These are phyloP conservation scores for Emiliania huxleyi DNA, from an alignment of 78 protist genomes.

Conservation along the genomic window DNA sequence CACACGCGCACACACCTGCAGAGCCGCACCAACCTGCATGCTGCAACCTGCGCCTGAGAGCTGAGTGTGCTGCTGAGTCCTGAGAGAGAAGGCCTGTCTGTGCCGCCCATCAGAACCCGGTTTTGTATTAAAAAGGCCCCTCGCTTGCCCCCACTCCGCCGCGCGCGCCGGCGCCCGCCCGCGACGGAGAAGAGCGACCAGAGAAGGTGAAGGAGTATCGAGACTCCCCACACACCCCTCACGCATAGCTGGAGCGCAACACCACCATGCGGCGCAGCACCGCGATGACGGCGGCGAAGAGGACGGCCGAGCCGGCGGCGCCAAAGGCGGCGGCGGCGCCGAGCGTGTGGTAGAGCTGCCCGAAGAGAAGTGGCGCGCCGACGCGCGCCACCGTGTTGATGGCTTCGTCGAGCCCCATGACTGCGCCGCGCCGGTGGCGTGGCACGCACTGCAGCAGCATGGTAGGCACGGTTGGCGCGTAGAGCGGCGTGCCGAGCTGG, in stretches of 20 bases:
- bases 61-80: no score
- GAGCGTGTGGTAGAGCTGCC: not conserved
- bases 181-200: no score
- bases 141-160: no score
- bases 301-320: not conserved
- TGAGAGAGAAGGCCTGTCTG: no score
- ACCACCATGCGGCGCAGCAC: not conserved
- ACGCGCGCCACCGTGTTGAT: not conserved
- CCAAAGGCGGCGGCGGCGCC: not conserved
- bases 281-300: not conserved
- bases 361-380: not conserved
- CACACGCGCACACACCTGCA: no score
- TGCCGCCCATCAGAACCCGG: no score
- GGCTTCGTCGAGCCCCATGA: not conserved
- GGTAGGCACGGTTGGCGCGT: not conserved
- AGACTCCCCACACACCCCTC: no score
- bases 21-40: no score
- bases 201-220: no score
- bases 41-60: no score
- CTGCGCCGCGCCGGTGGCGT: not conserved
- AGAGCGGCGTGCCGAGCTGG: not conserved
- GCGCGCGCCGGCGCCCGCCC: no score
- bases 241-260: not conserved
- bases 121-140: no score
- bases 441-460: constrained; percentile 24